A percentile compares a stretch with the other conserved stretches of the same genome.
These are phyloP conservation scores for Ascochyta pisi DNA, from an alignment of 2,329 filamentous ascomycete species.

Conservation along the genomic window DNA sequence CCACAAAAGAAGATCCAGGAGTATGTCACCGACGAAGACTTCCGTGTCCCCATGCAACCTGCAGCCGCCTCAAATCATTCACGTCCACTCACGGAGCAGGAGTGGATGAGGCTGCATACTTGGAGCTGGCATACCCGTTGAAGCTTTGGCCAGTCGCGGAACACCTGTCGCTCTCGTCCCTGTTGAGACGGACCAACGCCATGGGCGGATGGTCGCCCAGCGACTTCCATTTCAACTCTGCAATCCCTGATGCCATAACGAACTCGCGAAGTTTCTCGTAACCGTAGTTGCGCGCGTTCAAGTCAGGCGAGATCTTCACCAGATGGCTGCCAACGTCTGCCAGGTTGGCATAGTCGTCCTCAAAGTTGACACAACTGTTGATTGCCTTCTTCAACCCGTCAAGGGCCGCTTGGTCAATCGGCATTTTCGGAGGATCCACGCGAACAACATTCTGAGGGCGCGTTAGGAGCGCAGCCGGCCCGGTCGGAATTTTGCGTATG, in stretches of 20 bases:
- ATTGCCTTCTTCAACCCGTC: constrained; percentile 13
- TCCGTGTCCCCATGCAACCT: constrained; percentile 7
- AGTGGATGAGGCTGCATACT: constrained; percentile 13
- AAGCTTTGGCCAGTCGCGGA: background rate
- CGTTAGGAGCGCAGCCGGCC: background rate
- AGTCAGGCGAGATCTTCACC: constrained; percentile 30
- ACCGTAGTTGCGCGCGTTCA: constrained; percentile 39
- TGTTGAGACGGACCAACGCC: constrained; percentile 19
- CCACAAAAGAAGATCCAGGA: constrained; percentile 13
- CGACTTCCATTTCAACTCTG: constrained; percentile 14
- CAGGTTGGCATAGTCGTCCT: constrained; percentile 34
- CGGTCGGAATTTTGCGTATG: background rate
- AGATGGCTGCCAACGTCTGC: constrained; percentile 31
- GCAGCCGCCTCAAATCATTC: constrained; percentile 1
- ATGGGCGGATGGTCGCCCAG: background rate
- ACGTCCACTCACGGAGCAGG: constrained; percentile 9
- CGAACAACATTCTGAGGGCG: background rate
- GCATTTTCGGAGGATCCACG: background rate
- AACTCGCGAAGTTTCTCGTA: constrained; percentile 22
- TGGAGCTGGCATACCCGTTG: constrained; percentile 14
- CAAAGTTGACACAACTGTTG: constrained; percentile 15
- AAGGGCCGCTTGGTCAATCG: constrained; percentile 24
- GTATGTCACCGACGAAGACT: constrained; percentile 18
- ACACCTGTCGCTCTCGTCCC: background rate
- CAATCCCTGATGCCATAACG: constrained; percentile 19